phyloP scores from a whole-genome alignment of 2,329 filamentous ascomycete genomes.

The Kalaharituber pfeilii region DNA sequence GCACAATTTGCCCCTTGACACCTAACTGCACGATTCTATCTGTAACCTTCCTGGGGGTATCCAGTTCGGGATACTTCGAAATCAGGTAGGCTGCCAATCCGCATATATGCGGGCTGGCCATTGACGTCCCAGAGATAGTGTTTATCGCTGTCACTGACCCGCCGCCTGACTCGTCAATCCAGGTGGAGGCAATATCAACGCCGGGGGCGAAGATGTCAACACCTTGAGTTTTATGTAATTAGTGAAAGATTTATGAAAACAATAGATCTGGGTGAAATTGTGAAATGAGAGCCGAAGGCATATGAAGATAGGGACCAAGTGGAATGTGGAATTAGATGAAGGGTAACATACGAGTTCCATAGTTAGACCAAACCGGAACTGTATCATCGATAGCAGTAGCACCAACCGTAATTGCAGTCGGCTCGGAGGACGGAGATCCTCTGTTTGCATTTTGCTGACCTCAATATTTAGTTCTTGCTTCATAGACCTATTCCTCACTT shows the following conservation, averaged over 20 bases:
- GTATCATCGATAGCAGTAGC: conserved; percentile 30
- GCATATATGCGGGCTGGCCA: conserved; percentile 32
- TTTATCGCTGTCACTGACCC: conserved; percentile 32
- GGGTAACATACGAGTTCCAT: conserved; percentile 25
- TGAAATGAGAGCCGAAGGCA: too few relatives aligned
- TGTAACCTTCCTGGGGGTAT: not conserved
- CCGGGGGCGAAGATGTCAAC: conserved; percentile 43
- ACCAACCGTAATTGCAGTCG: conserved; percentile 36
- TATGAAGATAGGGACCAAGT: too few relatives aligned
- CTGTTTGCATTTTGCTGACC: conserved; percentile 28
- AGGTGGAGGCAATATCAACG: conserved; percentile 35
- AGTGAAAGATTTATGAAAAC: too few relatives aligned
- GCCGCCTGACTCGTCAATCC: conserved; percentile 30
- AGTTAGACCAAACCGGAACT: conserved; percentile 33
- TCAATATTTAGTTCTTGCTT: not conserved
- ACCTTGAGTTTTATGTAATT: conserved; percentile 27
- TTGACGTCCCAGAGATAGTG: conserved; percentile 33
- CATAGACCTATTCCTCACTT: conserved; percentile 30
- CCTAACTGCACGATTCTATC: not conserved
- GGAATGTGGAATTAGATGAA: too few relatives aligned
- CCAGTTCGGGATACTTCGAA: conserved; percentile 12
- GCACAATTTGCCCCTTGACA: not conserved
- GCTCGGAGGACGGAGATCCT: conserved; percentile 33
- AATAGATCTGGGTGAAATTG: too few relatives aligned
- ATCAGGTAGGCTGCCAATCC: conserved; percentile 21